Evolutionary conservation across 352 stramenopile genomes (phyloP).

Genomic region (Phytopythium boreale): DNA sequence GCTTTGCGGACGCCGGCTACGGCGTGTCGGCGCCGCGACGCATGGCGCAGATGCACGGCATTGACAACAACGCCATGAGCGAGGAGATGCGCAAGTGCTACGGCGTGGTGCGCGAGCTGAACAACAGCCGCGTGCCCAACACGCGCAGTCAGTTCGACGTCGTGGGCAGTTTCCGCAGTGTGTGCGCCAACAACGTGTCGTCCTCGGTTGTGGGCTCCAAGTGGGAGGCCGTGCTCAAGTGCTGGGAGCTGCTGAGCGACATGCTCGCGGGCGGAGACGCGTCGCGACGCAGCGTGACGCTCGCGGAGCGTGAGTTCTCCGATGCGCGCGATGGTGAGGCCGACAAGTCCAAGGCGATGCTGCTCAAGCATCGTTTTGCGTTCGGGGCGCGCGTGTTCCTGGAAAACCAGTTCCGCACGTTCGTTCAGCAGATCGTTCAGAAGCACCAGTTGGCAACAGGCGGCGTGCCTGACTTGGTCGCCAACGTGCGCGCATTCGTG

Average conservation of each 20-base stretch:
- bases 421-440: conserved; percentile 78
- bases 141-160: conserved; percentile 74
- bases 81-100: conserved; percentile 86
- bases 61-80: conserved; percentile 61
- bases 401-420: conserved; percentile 72
- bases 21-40: conserved; percentile 36
- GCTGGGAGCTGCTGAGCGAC: conserved; percentile 74
- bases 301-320: conserved; percentile 61
- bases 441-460: conserved; percentile 71
- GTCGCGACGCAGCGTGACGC: conserved; percentile 26
- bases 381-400: conserved; percentile 72
- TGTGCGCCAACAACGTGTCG: conserved; percentile 54
- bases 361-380: conserved; percentile 56
- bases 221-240: conserved; percentile 74
- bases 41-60: conserved; percentile 50
- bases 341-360: conserved; percentile 24
- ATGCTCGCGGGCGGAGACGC: conserved; percentile 59
- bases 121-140: conserved; percentile 60
- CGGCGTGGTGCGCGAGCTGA: conserved; percentile 67
- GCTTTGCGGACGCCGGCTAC: conserved; percentile 38
- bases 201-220: conserved; percentile 58
- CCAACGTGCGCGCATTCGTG: conserved; percentile 76
- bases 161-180: conserved; percentile 46
- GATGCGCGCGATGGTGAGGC: conserved; percentile 25
- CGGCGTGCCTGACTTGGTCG: conserved; percentile 62